phyloP scores from a whole-genome alignment of 225 moss, liverwort and hornwort species.

The Sphagnum contortum region DNA sequence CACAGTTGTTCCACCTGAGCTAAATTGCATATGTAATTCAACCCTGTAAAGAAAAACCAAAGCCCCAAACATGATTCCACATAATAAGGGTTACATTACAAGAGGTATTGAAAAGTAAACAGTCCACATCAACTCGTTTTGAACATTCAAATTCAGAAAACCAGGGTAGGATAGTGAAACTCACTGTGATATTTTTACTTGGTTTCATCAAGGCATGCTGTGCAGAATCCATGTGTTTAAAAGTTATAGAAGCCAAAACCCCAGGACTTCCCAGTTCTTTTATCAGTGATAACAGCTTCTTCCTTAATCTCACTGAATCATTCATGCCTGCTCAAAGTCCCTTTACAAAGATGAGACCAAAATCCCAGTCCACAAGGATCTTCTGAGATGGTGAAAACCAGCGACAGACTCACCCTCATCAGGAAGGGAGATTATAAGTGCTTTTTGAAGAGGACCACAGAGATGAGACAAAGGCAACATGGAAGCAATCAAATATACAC shows the following conservation, averaged over 20 bases:
- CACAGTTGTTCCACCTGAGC: conserved; percentile 58
- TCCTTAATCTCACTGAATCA: conserved; percentile 88
- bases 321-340: conserved; percentile 61
- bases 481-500: conserved; percentile 78
- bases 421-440: no score
- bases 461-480: conserved; percentile 30
- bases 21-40: conserved; percentile 97
- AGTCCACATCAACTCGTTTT: no score
- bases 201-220: conserved; percentile 96
- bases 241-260: conserved; percentile 94
- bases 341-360: conserved; percentile 4
- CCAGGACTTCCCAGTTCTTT: conserved; percentile 86
- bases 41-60: conserved; percentile 36
- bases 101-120: no score
- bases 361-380: no score
- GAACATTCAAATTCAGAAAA: no score
- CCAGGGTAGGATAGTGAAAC: conserved; percentile 2
- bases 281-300: conserved; percentile 94
- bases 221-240: conserved; percentile 98
- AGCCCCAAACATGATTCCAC: no score
- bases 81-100: no score
- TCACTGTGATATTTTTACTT: conserved; percentile 94
- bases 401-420: no score
- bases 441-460: no score
- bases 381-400: no score